Base-by-base conservation (phyloP, 2,329 filamentous ascomycete species). In the Huntiella savannae region DNA sequence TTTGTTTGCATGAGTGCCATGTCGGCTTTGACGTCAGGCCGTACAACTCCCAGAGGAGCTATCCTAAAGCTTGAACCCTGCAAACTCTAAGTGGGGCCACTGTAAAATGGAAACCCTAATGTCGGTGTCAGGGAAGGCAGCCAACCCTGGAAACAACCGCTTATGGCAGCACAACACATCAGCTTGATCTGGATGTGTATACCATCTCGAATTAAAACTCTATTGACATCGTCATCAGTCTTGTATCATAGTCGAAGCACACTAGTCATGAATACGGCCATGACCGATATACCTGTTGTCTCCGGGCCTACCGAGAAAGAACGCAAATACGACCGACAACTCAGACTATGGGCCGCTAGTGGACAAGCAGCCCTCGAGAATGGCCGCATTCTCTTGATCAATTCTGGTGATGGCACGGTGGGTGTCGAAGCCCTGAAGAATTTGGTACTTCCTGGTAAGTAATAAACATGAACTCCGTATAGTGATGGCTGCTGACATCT, bases 351-450 rank as follows among this genome's bases (percentile, higher is more conserved):
- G 91, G 92, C 87, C 51, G 86, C 88, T 37, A 84, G 76, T 43
- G 91, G 91, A 13, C 91, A 98, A 60, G 73, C 80, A 53, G 88
- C 87, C 12, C 70, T 98, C 2, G 92, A 98, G 61, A 77, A 85
- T 48, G 83, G 91, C 16, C 82, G 92, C 54, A 79, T 98, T n/a
- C 73, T 96, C 10, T 71, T 98, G 4, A 67, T 98, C 50, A 95
- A 94, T 62, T 83, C 81, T 1, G 82, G 85, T 2, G 65, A 80
- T n/a, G 88, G 88, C 7, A 82, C 86, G 2, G 82, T 86, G 33
- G 91, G 87, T 11, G 72, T 92, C 10, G 91, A 98, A 62, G 79
- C 87, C 0, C 71, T 98, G 51, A 98, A 98, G 69, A 98, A 98
- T 58, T 74, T 98, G n/a, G 83, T 98, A 3, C 67, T 98, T 6